A percentile compares a stretch with the other conserved stretches of the same genome.
phyloP scores from a whole-genome alignment of 768 basidiomycete genomes.

The Russula brevipes region DNA sequence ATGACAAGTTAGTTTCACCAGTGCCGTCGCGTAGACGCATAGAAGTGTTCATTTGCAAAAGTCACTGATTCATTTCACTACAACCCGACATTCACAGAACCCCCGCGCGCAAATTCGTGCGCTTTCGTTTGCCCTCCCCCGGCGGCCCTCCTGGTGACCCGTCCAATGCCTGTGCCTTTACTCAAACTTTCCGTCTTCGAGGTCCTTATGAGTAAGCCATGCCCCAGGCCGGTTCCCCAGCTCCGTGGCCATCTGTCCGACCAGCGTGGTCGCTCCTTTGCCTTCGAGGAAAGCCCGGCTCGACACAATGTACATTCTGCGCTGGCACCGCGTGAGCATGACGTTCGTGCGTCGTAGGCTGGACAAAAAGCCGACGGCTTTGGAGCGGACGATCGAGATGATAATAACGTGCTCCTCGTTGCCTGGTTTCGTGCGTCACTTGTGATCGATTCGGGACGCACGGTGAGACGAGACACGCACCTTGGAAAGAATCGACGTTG shows the following conservation, averaged over 20 bases:
- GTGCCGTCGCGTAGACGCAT: conserved; percentile 11
- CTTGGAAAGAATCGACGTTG: conserved; percentile 79
- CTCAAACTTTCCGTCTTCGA: conserved; percentile 36
- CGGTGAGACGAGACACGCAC: conserved; percentile 34
- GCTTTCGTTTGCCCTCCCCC: neutral
- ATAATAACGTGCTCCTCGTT: conserved; percentile 80
- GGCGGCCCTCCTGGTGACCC: neutral
- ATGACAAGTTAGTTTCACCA: conserved; percentile 33
- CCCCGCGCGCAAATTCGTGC: neutral
- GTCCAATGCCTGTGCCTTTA: neutral
- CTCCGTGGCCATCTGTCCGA: conserved; percentile 37
- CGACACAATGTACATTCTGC: conserved; percentile 70
- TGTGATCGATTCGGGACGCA: neutral
- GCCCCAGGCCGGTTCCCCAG: conserved; percentile 31
- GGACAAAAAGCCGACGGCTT: conserved; percentile 59
- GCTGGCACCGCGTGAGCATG: conserved; percentile 78
- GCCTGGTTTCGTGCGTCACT: conserved; percentile 39
- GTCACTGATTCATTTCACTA: neutral
- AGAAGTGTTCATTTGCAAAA: conserved; percentile 14
- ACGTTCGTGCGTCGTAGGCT: conserved; percentile 74
- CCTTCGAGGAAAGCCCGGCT: conserved; percentile 56
- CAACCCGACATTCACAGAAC: conserved; percentile 1
- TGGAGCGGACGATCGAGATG: conserved; percentile 63
- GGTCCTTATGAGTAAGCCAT: conserved; percentile 36
- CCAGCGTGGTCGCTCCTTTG: conserved; percentile 43